A percentile compares a stretch with the other conserved stretches of the same genome.
Evolutionary conservation across 768 basidiomycete species (phyloP).

Genomic region (Boletus barrowsii): DNA sequence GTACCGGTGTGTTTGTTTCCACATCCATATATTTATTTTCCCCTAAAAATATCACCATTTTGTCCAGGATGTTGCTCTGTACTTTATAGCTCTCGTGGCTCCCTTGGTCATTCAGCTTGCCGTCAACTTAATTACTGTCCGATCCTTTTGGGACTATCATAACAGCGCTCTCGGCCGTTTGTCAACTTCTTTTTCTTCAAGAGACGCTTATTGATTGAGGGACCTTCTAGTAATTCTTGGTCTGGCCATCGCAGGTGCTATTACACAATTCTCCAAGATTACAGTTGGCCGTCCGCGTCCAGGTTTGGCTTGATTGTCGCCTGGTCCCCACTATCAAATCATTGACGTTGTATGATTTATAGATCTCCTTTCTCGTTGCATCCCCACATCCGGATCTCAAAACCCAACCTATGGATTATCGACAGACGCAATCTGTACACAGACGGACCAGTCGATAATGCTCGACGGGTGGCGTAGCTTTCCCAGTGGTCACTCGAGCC

Average conservation of each 20-base stretch:
- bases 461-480: slow-evolving; percentile 91
- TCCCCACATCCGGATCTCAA: slow-evolving; percentile 57
- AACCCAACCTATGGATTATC: slow-evolving; percentile 75
- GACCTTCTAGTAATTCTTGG: slow-evolving; percentile 58
- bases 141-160: slow-evolving; percentile 90
- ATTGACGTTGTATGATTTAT: neutral
- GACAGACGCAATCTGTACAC: slow-evolving; percentile 77
- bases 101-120: slow-evolving; percentile 68
- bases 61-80: slow-evolving; percentile 45
- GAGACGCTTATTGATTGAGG: neutral
- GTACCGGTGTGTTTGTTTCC: slow-evolving; percentile 55
- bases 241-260: slow-evolving; percentile 70
- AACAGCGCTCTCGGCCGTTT: slow-evolving; percentile 50
- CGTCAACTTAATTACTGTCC: slow-evolving; percentile 68
- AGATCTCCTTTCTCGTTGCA: slow-evolving; percentile 47
- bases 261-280: slow-evolving; percentile 84
- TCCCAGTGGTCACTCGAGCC: slow-evolving; percentile 85
- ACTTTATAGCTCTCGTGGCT: slow-evolving; percentile 54
- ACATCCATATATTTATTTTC: neutral
- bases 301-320: slow-evolving; percentile 39
- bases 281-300: slow-evolving; percentile 90
- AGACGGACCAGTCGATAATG: slow-evolving; percentile 53
- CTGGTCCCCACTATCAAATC: neutral
- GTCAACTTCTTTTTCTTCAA: slow-evolving; percentile 32
- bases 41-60: neutral